These are phyloP conservation scores for Sugiyamaella neomexicana DNA, from an alignment of 1,139 yeast species.

Conservation along the genomic window DNA sequence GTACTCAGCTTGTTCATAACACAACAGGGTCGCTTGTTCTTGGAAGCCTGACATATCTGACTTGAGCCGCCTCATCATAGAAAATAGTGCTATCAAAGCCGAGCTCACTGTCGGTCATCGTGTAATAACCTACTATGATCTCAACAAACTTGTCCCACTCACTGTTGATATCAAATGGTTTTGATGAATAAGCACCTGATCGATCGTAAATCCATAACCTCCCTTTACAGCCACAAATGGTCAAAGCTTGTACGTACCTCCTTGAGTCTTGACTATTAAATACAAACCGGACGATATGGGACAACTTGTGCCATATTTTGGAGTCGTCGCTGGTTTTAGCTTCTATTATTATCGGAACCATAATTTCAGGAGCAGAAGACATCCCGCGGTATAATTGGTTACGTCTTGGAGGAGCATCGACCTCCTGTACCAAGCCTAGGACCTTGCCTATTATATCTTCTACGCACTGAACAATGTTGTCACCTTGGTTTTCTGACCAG, in stretches of 20 bases:
- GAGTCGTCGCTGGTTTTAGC: slow-evolving; percentile 2
- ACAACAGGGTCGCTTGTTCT: neutral
- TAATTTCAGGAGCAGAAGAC: slow-evolving; percentile 12
- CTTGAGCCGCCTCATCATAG: slow-evolving; percentile 1
- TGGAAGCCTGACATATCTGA: slow-evolving; percentile 6
- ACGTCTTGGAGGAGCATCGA: slow-evolving; percentile 10
- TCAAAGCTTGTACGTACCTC: slow-evolving; percentile 17
- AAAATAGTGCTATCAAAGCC: slow-evolving; percentile 17
- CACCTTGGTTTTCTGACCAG: slow-evolving; percentile 11
- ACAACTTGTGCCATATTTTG: slow-evolving; percentile 14
- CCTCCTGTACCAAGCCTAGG: slow-evolving; percentile 9
- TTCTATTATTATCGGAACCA: slow-evolving; percentile 17
- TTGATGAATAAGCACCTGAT: slow-evolving; percentile 18
- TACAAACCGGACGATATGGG: slow-evolving; percentile 16
- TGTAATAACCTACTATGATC: slow-evolving; percentile 15
- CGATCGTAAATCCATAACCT: slow-evolving; percentile 19
- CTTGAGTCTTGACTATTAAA: slow-evolving; percentile 16
- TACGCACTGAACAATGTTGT: slow-evolving; percentile 5
- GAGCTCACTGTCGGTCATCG: slow-evolving; percentile 16
- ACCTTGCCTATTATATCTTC: slow-evolving; percentile 9
- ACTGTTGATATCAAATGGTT: slow-evolving; percentile 13
- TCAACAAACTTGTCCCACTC: slow-evolving; percentile 13
- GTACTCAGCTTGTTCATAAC: neutral
- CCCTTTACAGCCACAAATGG: slow-evolving; percentile 10
- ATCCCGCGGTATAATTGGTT: slow-evolving; percentile 1